Conservation (phyloP, 139 green algal genomes). For the Coccomyxa sp. region DNA sequence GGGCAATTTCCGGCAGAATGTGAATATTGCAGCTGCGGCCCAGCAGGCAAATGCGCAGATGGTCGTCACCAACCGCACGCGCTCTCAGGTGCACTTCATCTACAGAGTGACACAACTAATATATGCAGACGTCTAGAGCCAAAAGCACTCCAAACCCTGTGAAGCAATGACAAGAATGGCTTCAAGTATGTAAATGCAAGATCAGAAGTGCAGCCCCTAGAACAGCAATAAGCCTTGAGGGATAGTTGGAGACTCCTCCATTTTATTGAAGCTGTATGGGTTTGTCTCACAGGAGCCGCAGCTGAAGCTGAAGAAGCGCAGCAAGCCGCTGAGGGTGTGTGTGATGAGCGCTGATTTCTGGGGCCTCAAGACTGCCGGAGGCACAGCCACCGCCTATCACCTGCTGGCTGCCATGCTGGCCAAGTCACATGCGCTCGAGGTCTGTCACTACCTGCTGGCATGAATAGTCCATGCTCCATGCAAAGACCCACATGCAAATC, state of each 20-base stretch:
- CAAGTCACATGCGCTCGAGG: background rate
- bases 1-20: background rate
- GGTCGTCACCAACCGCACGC: no score
- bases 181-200: background rate
- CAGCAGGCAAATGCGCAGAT: no score
- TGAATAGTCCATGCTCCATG: background rate
- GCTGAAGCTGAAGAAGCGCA: background rate
- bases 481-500: background rate
- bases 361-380: constrained; percentile 8
- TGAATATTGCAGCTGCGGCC: no score
- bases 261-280: background rate
- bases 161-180: background rate
- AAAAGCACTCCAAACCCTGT: no score
- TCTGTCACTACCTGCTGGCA: background rate
- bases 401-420: constrained; percentile 8
- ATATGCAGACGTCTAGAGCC: no score
- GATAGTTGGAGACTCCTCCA: background rate
- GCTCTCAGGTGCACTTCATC: no score
- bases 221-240: no score
- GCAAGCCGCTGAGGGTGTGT: background rate
- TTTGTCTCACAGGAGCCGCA: background rate
- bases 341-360: constrained; percentile 10
- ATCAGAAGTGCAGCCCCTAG: background rate
- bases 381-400: constrained; percentile 16
- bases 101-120: no score